Base-by-base conservation (phyloP, 73 alveolate species). In the Paramecium sexaurelia region DNA sequence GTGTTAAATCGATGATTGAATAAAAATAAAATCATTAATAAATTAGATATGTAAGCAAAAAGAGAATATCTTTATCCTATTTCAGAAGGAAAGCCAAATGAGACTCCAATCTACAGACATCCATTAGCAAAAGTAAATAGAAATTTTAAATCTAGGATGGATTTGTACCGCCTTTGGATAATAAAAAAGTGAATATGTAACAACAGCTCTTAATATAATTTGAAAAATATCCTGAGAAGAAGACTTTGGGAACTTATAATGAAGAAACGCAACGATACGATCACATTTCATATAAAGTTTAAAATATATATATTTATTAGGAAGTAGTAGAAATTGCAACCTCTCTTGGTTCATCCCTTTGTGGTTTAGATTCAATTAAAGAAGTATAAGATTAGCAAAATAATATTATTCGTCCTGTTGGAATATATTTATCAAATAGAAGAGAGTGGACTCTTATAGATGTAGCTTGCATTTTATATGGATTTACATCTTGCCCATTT, bases 361-460 rank as follows among this genome's bases (percentile, higher is more conserved):
- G 83, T 32, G 11, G 1, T 26, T 32, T 26, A 8, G 43, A 61
- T 22, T 61, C 83, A 29, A 32, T 61, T 3, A 32, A 29, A 26
- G 83, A 61, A 13, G 83, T 61, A 2, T 22, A 26, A 29, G 83
- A 61, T 32, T 61, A 26, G 11, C n/a, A 61, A 61, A 61, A 61
- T 8, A 61, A 61, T 32, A 24, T 32, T 2, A 61, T 61, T 29
- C 11, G 9, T 4, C 83, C 83, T 3, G 47, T 96, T 67, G 99
- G 99, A 36, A 95, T 96, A 69, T 96, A 90, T 94, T 93, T 96
- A 17, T 92, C 94, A 88, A 96, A 96, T 78, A 93, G 99, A 73
- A 97, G 95, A 75, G 99, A 96, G 82, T 96, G 99, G 99, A 40
- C 91, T 4, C 68, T 93, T 3, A 66, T 93, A 11, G 98, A 96